phyloP scores from a whole-genome alignment of 2,329 filamentous ascomycete genomes.

The Colletotrichum abscissum region DNA sequence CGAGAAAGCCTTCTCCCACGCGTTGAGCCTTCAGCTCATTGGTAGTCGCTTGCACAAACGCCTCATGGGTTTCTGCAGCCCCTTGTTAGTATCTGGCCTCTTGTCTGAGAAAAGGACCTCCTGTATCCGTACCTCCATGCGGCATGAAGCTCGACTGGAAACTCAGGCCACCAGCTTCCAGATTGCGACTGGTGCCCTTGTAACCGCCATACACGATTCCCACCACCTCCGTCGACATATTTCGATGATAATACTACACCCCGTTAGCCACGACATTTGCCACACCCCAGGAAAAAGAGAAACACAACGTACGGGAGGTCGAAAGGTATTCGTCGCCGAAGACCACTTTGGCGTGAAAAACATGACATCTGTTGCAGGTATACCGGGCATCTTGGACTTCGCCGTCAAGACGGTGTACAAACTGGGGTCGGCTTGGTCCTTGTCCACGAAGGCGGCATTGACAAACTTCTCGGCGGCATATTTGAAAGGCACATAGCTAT shows the following conservation, averaged over 20 bases:
- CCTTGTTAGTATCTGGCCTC: neutral
- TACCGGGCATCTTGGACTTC: slow-evolving; percentile 62
- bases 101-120: slow-evolving; percentile 19
- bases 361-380: slow-evolving; percentile 69
- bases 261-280: neutral
- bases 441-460: slow-evolving; percentile 66
- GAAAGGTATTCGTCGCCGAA: slow-evolving; percentile 66
- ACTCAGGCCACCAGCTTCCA: slow-evolving; percentile 44
- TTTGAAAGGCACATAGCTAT: slow-evolving; percentile 52
- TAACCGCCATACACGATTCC: slow-evolving; percentile 52
- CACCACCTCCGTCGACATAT: slow-evolving; percentile 63
- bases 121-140: slow-evolving; percentile 38
- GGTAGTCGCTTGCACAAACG: slow-evolving; percentile 38
- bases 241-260: slow-evolving; percentile 65
- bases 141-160: slow-evolving; percentile 45
- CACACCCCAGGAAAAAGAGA: neutral
- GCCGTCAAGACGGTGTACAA: slow-evolving; percentile 72
- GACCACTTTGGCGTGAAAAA: slow-evolving; percentile 74
- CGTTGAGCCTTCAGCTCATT: slow-evolving; percentile 37
- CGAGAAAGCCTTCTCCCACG: slow-evolving; percentile 39
- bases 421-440: slow-evolving; percentile 72
- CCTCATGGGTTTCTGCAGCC: slow-evolving; percentile 39
- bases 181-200: slow-evolving; percentile 41
- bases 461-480: slow-evolving; percentile 65
- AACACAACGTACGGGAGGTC: slow-evolving; percentile 53